Conservation (phyloP, 2,329 filamentous ascomycete genomes). For the Cladophialophora bantiana region DNA sequence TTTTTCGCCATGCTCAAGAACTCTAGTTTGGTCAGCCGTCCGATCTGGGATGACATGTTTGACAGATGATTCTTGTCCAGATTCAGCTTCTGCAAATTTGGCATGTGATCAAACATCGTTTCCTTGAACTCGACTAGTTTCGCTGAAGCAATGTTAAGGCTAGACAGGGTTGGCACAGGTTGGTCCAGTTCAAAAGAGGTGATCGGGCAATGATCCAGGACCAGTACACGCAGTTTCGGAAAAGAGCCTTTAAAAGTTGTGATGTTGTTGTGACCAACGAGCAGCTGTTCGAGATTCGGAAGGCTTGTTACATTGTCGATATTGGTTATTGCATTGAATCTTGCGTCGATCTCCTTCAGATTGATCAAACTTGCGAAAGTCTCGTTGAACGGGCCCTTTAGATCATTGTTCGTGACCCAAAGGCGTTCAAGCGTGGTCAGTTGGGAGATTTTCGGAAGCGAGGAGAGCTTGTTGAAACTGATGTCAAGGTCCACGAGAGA, state of each 20-base stretch:
- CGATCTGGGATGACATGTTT: constrained; percentile 83
- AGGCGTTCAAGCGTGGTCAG: constrained; percentile 83
- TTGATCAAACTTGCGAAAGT: constrained; percentile 75
- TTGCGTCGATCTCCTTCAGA: constrained; percentile 89
- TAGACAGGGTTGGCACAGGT: constrained; percentile 80
- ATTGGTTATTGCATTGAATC: constrained; percentile 87
- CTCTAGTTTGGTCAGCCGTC: constrained; percentile 80
- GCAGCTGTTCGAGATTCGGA: constrained; percentile 84
- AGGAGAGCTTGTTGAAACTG: constrained; percentile 90
- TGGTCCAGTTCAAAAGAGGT: constrained; percentile 87
- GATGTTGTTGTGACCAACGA: constrained; percentile 90
- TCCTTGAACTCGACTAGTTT: constrained; percentile 89
- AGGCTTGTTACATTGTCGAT: constrained; percentile 87
- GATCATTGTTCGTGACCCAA: constrained; percentile 93
- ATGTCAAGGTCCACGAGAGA: constrained; percentile 91
- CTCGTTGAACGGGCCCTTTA: constrained; percentile 76
- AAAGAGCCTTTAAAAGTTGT: constrained; percentile 92
- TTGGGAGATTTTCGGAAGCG: constrained; percentile 79
- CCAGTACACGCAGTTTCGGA: constrained; percentile 78
- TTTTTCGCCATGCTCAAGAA: constrained; percentile 96
- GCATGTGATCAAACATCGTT: constrained; percentile 83
- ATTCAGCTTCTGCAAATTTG: constrained; percentile 84
- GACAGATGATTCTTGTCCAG: constrained; percentile 97
- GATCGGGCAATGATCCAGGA: constrained; percentile 92
- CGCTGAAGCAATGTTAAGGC: constrained; percentile 86